Evolutionary conservation across 345 rosid species (phyloP).

Genomic region (Cochlearia excelsa): DNA sequence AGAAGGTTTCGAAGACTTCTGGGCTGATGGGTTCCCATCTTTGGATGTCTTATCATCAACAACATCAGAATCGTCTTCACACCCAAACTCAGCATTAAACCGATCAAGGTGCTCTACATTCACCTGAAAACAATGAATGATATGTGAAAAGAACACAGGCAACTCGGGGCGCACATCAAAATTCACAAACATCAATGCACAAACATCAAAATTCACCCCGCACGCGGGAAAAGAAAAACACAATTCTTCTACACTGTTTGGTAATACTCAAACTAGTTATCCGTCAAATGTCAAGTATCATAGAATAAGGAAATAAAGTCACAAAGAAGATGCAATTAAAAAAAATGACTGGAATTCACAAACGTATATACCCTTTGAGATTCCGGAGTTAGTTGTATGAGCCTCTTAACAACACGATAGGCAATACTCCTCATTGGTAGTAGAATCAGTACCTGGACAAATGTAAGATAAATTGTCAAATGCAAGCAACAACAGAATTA

Average conservation of each 20-base stretch:
- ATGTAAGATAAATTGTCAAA: constrained; percentile 15
- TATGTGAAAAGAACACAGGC: constrained; percentile 10
- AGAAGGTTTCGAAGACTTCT: constrained; percentile 71
- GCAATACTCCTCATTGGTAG: constrained; percentile 76
- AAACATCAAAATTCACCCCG: constrained; percentile 6
- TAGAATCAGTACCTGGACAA: constrained; percentile 70
- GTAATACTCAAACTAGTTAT: neutral
- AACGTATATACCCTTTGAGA: constrained; percentile 56
- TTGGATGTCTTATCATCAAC: constrained; percentile 31
- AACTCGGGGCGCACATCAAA: constrained; percentile 10
- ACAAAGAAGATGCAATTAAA: constrained; percentile 4
- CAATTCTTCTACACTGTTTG: neutral
- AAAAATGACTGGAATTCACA: neutral
- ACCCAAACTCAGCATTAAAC: constrained; percentile 71
- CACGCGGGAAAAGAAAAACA: constrained; percentile 11
- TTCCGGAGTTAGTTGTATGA: constrained; percentile 72
- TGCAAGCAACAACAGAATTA: constrained; percentile 4
- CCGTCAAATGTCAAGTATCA: constrained; percentile 1
- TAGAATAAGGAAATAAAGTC: constrained; percentile 10
- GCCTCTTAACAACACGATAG: constrained; percentile 60
- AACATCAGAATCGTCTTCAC: constrained; percentile 49
- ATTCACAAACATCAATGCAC: constrained; percentile 20
- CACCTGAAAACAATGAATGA: constrained; percentile 46
- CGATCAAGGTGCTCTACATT: constrained; percentile 78
- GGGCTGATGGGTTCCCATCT: constrained; percentile 32